Evolutionary conservation across 1,284 basidiomycete genomes (phyloP).

Genomic region (Trichosporon ovoides): DNA sequence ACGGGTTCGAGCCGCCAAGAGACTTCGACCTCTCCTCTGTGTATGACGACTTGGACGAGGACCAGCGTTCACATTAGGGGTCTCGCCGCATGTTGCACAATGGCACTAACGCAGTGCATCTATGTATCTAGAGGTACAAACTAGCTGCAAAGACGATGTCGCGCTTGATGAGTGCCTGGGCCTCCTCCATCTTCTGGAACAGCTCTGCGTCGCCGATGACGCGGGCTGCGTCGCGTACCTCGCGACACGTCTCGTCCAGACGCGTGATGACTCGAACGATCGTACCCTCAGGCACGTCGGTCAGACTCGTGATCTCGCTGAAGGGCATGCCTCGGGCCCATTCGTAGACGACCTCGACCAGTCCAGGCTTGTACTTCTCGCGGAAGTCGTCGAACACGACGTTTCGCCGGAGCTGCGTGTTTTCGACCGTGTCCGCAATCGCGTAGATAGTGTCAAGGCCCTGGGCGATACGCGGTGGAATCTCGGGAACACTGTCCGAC

Average conservation of each 20-base stretch:
- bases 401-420: conserved; percentile 71
- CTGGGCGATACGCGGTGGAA: conserved; percentile 63
- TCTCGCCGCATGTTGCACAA: neutral
- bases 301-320: conserved; percentile 83
- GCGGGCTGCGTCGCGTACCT: conserved; percentile 92
- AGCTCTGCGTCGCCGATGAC: conserved; percentile 94
- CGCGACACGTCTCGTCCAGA: conserved; percentile 92
- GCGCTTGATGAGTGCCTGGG: conserved; percentile 85
- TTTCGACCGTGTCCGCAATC: conserved; percentile 76
- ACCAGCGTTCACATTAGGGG: neutral
- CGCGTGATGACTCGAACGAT: conserved; percentile 95
- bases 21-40: neutral
- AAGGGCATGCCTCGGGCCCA: conserved; percentile 99
- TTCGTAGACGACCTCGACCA: conserved; percentile 94
- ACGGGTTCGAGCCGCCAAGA: neutral
- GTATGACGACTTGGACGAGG: neutral
- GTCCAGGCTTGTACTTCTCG: conserved; percentile 71
- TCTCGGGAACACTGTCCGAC: conserved; percentile 74
- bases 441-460: conserved; percentile 72
- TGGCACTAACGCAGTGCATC: neutral
- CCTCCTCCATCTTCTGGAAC: conserved; percentile 96
- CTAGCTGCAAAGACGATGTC: conserved; percentile 86
- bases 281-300: conserved; percentile 93
- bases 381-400: conserved; percentile 73
- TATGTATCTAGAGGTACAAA: conserved; percentile 62